phyloP scores from a whole-genome alignment of 371 early-diverging fungal species.

The Parasitella parasitica region DNA sequence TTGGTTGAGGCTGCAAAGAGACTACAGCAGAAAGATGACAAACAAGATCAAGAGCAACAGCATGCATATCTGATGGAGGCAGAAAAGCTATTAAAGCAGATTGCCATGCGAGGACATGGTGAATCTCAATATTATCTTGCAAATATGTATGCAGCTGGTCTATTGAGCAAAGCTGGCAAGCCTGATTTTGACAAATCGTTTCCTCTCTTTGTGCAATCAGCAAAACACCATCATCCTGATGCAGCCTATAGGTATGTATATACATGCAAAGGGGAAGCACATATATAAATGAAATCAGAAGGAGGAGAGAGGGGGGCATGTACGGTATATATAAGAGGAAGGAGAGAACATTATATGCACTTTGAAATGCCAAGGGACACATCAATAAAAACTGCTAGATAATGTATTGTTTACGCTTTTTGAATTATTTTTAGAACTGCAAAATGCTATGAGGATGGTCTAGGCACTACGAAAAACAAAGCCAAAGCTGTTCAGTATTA shows the following conservation, averaged over 20 bases:
- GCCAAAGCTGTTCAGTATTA: constrained; percentile 64
- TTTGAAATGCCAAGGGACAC: neutral
- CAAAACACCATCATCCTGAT: constrained; percentile 65
- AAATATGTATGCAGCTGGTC: constrained; percentile 59
- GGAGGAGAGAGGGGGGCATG: too few relatives aligned
- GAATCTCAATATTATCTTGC: constrained; percentile 63
- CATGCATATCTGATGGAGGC: constrained; percentile 52
- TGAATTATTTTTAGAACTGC: constrained; percentile 44
- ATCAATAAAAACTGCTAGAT: neutral
- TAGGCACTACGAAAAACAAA: constrained; percentile 57
- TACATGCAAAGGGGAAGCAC: neutral
- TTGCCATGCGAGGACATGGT: constrained; percentile 57
- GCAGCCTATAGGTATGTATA: constrained; percentile 54
- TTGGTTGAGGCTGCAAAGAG: constrained; percentile 62
- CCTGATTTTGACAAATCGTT: constrained; percentile 66
- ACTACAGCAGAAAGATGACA: constrained; percentile 19
- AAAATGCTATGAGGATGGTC: constrained; percentile 66
- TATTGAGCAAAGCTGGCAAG: constrained; percentile 40
- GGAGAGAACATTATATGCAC: neutral
- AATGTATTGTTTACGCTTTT: neutral
- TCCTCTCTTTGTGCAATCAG: constrained; percentile 63
- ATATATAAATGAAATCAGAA: neutral
- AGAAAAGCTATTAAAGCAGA: constrained; percentile 51
- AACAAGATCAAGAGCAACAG: neutral
- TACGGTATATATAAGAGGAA: neutral